Evolutionary conservation across 2,329 filamentous ascomycete species (phyloP).

Genomic region (Juglanconis juglandina): DNA sequence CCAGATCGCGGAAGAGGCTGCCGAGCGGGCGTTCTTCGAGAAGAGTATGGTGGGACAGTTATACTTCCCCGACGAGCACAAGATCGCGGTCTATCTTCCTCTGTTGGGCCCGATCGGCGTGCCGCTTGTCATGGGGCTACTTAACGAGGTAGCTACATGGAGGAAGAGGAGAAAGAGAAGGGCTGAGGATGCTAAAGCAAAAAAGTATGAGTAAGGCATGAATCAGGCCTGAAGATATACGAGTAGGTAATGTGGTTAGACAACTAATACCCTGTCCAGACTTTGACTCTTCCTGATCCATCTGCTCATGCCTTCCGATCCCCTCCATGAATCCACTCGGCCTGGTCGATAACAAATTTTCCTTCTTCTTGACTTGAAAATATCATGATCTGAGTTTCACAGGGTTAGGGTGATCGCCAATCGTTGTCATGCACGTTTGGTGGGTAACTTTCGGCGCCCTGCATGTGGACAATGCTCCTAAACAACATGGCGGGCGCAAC

Average conservation of each 20-base stretch:
- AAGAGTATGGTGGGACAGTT: conserved; percentile 98
- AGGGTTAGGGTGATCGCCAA: too few relatives aligned
- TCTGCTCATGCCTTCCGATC: too few relatives aligned
- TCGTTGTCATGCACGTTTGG: too few relatives aligned
- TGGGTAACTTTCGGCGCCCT: too few relatives aligned
- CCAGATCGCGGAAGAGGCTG: conserved; percentile 79
- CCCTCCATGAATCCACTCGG: too few relatives aligned
- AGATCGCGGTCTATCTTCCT: conserved; percentile 92
- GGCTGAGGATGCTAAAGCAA: conserved; percentile 30
- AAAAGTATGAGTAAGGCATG: conserved; percentile 26
- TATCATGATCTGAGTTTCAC: too few relatives aligned
- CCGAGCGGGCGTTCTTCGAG: conserved; percentile 94
- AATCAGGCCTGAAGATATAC: background rate
- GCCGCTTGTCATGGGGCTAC: conserved; percentile 75
- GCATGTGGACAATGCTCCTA: too few relatives aligned
- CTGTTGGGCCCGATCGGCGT: conserved; percentile 87
- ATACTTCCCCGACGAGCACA: conserved; percentile 98
- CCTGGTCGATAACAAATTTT: too few relatives aligned
- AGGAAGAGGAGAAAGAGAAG: conserved; percentile 44
- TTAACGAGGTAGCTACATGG: conserved; percentile 76
- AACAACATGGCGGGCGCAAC: too few relatives aligned
- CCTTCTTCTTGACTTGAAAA: too few relatives aligned
- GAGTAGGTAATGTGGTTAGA: background rate
- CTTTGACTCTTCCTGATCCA: too few relatives aligned
- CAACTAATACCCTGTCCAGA: background rate